phyloP scores from a whole-genome alignment of 805 yeast species.

The Metschnikowia orientalis region DNA sequence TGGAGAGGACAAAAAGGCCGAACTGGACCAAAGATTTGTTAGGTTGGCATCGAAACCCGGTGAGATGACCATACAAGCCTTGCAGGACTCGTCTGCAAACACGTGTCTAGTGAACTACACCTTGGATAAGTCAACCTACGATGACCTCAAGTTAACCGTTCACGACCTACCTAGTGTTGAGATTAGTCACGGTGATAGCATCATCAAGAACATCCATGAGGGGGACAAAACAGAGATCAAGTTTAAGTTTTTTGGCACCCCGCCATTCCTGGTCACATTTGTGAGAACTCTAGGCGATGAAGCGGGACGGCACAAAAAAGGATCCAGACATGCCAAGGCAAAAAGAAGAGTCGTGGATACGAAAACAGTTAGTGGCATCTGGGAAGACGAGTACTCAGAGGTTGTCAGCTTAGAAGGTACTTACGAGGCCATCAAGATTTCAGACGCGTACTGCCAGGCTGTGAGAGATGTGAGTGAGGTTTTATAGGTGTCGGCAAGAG shows the following conservation, averaged over 20 bases:
- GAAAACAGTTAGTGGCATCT: conserved; percentile 65
- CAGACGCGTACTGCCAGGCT: conserved; percentile 69
- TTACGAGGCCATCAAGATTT: conserved; percentile 87
- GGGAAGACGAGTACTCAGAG: conserved; percentile 63
- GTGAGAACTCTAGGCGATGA: conserved; percentile 57
- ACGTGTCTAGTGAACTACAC: conserved; percentile 66
- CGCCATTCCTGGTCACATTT: conserved; percentile 87
- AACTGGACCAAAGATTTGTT: conserved; percentile 43
- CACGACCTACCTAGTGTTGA: conserved; percentile 69
- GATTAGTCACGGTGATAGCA: conserved; percentile 70
- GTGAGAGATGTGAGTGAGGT: conserved; percentile 15
- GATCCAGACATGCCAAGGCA: conserved; percentile 9
- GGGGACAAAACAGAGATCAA: conserved; percentile 90
- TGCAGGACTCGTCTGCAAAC: conserved; percentile 69
- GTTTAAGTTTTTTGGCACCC: conserved; percentile 78
- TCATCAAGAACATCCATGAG: conserved; percentile 81
- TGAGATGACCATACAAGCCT: conserved; percentile 55
- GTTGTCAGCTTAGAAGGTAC: conserved; percentile 85
- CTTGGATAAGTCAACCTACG: conserved; percentile 26
- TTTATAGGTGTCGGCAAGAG: too few relatives aligned
- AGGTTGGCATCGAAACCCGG: conserved; percentile 85
- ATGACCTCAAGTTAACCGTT: conserved; percentile 29
- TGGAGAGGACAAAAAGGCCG: conserved; percentile 53
- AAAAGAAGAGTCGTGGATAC: conserved; percentile 38
- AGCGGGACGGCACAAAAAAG: conserved; percentile 13